Base-by-base conservation (phyloP, 2,329 filamentous ascomycete genomes). In the Colletotrichum tropicale region DNA sequence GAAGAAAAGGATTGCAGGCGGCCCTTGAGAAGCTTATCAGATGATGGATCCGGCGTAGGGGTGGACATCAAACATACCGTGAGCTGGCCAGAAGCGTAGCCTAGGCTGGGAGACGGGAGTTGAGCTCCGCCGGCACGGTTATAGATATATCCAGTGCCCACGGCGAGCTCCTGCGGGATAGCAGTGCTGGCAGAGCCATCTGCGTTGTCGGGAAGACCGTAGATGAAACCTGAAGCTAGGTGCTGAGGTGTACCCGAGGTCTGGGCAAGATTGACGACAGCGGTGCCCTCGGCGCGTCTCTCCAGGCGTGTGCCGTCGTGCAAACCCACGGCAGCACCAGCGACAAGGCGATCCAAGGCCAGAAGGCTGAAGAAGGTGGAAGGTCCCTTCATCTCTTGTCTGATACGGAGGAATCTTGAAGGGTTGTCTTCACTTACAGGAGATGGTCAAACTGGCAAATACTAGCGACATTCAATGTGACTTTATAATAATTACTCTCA, bases 141-240 rank as follows among this genome's bases (percentile, higher is more conserved):
- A 3, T 52, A 52, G 1, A 52, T 52, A 21, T 21, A 52, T 0
- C 43, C 43, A 21, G 43, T 52, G n/a, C 43, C 43, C n/a, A 1
- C 43, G 0, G n/a, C 43, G n/a, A 52, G 43, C n/a, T 13, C 43
- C 6, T 0, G 1, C 0, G 43, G 43, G 4, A 52, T 52, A 24
- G 6, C 43, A 21, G 43, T 52, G 12, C 43, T 52, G 12, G 43
- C 43, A 21, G 43, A 52, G 43, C 43, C 43, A 52, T 52, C 43
- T 21, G 43, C 1, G 1, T 52, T 52, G 6, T 52, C 43, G 43
- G 43, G 43, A 0, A 52, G 0, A 5, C 43, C 43, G n/a, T 52
- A 52, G n/a, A 52, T 52, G 4, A 52, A 52, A n/a, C 43, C 43
- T 52, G 43, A 52, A 15, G 43, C 43, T 52, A 52, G 0, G n/a